Conservation (phyloP, 2,329 filamentous ascomycete species). For the Penicillium digitatum region DNA sequence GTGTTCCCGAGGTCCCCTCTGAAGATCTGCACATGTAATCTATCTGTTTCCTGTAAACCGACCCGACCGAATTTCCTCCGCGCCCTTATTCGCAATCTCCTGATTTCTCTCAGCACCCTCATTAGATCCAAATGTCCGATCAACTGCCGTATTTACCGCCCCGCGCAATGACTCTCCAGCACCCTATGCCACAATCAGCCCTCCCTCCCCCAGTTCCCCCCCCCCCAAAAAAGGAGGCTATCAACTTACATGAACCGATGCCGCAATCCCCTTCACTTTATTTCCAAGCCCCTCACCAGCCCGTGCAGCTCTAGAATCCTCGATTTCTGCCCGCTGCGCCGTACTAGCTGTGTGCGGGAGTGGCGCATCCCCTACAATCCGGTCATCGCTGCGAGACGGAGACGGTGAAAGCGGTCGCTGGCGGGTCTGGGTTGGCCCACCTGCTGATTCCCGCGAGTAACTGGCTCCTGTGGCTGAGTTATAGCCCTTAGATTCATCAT, state of each 20-base stretch:
- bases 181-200: constrained; percentile 26
- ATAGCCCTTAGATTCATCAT: constrained; percentile 20
- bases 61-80: constrained; percentile 33
- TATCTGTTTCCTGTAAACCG: constrained; percentile 17
- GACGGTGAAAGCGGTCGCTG: constrained; percentile 8
- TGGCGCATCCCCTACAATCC: constrained; percentile 12
- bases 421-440: constrained; percentile 4
- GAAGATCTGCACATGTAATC: background rate
- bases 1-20: too few relatives aligned
- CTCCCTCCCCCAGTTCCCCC: too few relatives aligned
- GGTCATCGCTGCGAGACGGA: constrained; percentile 17
- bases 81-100: constrained; percentile 35
- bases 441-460: constrained; percentile 14
- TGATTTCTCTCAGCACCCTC: constrained; percentile 38
- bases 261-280: constrained; percentile 27
- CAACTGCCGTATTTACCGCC: constrained; percentile 35
- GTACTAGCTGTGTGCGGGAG: constrained; percentile 20
- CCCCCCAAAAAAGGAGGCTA: too few relatives aligned
- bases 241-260: constrained; percentile 37
- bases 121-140: constrained; percentile 37
- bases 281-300: constrained; percentile 22
- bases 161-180: constrained; percentile 42
- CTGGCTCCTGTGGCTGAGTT: constrained; percentile 28
- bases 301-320: constrained; percentile 8
- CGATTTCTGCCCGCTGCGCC: constrained; percentile 12